Base-by-base conservation (phyloP, 805 yeast species). In the Priceomyces haplophilus region DNA sequence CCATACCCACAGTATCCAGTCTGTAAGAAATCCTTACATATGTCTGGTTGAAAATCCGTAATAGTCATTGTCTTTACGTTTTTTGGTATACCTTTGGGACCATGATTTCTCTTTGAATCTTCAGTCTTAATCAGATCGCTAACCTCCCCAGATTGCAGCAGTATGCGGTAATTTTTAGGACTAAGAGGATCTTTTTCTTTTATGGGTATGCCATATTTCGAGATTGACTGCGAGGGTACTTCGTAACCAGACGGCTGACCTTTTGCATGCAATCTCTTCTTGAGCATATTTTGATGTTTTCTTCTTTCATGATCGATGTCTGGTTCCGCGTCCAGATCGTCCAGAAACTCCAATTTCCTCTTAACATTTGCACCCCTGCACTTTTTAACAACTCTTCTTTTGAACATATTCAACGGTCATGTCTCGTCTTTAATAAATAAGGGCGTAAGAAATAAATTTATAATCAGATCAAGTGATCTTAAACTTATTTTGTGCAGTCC, bases 1-100 rank as follows among this genome's bases (percentile, higher is more conserved):
- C 99, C 99, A 59, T 84, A 93, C 4, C 97, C 97, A 72, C 99
- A 93, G 58, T 81, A 90, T 0, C 99, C 99, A 0, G 95, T 90
- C 51, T 84, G 85, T 45, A 80, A 76, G 61, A 77, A 93, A 61
- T 93, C 98, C 56, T 91, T 93, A 59, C 99, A 93, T 1, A 93
- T 83, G 56, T 93, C 97, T 1, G 95, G 90, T 58, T 88, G 96
- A 56, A 83, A 93, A 56, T 93, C 99, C 30, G 85, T 74, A 1
- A 82, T 68, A 0, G 87, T 82, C 0, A 89, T 85, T 10, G 83
- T 74, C 35, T 79, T 72, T 21, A 90, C 73, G 44, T 67, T 66
- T 8, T 50, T 55, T 0, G 75, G 66, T 12, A 51, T 50, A 3
- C 23, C 37, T 34, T 36, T 21, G 29, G 32, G 34, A n/a, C 3